These are phyloP conservation scores for Ogataea paraovalis DNA, from an alignment of 805 yeast species.

Conservation along the genomic window DNA sequence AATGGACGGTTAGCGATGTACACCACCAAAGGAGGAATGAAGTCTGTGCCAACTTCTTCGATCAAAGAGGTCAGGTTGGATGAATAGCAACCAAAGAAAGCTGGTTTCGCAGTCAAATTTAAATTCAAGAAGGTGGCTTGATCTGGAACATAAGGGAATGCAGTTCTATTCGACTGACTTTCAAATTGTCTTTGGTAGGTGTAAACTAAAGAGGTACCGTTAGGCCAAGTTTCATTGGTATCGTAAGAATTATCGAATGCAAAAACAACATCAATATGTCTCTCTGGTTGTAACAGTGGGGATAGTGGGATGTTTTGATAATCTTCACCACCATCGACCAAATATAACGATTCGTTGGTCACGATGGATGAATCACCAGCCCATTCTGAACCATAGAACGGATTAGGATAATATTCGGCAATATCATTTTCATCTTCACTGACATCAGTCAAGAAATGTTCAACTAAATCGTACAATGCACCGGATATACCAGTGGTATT, in stretches of 20 bases:
- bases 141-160: conserved; percentile 82
- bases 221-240: conserved; percentile 58
- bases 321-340: conserved; percentile 83
- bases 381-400: conserved; percentile 47
- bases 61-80: conserved; percentile 52
- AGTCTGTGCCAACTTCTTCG: conserved; percentile 33
- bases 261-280: conserved; percentile 60
- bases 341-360: conserved; percentile 40
- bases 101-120: conserved; percentile 64
- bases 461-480: conserved; percentile 40
- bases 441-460: conserved; percentile 39
- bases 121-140: conserved; percentile 50
- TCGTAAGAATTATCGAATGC: conserved; percentile 70
- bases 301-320: conserved; percentile 64
- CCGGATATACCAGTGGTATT: conserved; percentile 51
- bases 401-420: conserved; percentile 71
- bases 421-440: conserved; percentile 55
- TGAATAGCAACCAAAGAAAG: conserved; percentile 81
- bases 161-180: conserved; percentile 49
- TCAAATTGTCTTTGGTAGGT: conserved; percentile 59
- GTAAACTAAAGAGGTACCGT: conserved; percentile 54
- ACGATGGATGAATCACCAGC: conserved; percentile 37
- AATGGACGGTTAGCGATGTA: conserved; percentile 73
- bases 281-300: conserved; percentile 58
- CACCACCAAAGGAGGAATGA: conserved; percentile 69